Base-by-base conservation (phyloP, 1,139 yeast genomes). In the Candida neerlandica region DNA sequence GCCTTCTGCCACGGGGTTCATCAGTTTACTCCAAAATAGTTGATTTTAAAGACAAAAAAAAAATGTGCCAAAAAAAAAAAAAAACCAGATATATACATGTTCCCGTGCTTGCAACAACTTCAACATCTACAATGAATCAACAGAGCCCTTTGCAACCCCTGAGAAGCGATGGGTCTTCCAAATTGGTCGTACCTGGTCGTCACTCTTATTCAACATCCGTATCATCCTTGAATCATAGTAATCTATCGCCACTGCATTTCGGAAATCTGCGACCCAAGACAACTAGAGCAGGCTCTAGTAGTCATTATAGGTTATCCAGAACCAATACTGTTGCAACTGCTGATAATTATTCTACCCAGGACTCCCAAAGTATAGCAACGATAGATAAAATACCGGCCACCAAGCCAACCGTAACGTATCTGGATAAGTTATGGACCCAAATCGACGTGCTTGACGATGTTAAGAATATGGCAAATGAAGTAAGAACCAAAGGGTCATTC, bases 381-480 rank as follows among this genome's bases (percentile, higher is more conserved):
- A 61, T 68, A 23, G 86, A 81, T 58, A 69, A 68, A 47, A 63
- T 80, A 9, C 78, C 81, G 18, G 69, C 78, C 7, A 73, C 80
- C 1, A 67, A 71, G 42, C 85, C 87, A 5, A 71, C 73, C 49
- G 80, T 78, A 12, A 78, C 85, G 41, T 73, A 78, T 53, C 90
- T 85, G 70, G 96, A 89, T 65, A 78, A 81, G 58, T 70, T 89
- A 46, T 91, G 96, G 96, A 85, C 95, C 2, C 96, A 90, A 60
- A 85, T 91, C 44, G 96, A 89, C 60, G 89, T 89, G 1, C 73
- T 92, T 53, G 94, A 89, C 57, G 96, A 89, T 57, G 96, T 91
- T 3, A 80, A 81, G 50, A 74, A 73, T 50, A 78, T 87, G 78
- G 84, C 91, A 0, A 70, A 69, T 15, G 82, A 84, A 47, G 82